These are phyloP conservation scores for Chrysanthemum lavandulifolium DNA, from an alignment of 129 eudicot species.

Conservation along the genomic window DNA sequence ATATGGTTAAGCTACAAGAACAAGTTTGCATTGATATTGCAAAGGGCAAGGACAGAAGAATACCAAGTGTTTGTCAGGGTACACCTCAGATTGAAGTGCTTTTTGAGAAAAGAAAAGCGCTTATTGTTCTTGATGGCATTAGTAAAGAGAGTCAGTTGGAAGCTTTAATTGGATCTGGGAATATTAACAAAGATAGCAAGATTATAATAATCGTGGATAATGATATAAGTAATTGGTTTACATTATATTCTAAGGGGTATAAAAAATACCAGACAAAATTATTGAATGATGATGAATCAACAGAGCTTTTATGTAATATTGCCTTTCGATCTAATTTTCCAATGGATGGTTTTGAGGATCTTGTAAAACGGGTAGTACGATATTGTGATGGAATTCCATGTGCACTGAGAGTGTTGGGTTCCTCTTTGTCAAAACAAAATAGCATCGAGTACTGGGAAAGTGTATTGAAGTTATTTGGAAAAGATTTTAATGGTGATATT, in stretches of 20 bases:
- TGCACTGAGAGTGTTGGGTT: conserved; percentile 14
- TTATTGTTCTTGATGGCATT: conserved; percentile 20
- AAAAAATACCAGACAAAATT: background rate
- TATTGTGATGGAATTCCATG: conserved; percentile 18
- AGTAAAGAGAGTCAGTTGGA: background rate
- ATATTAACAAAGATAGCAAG: conserved; percentile 6
- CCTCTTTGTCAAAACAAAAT: too few relatives aligned
- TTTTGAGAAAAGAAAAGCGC: background rate
- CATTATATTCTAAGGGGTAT: background rate
- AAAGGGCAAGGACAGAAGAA: too few relatives aligned
- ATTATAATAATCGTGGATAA: conserved; percentile 1
- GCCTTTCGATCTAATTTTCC: conserved; percentile 10
- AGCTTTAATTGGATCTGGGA: background rate
- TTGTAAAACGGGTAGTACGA: background rate
- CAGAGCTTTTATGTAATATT: conserved; percentile 5
- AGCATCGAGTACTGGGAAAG: too few relatives aligned
- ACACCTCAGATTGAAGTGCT: background rate
- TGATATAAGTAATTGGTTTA: background rate
- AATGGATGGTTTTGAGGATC: background rate
- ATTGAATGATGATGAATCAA: background rate
- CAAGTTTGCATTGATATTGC: too few relatives aligned
- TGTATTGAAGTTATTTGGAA: too few relatives aligned
- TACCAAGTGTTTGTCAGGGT: background rate
- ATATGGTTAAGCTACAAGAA: too few relatives aligned
- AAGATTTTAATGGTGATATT: too few relatives aligned